Conservation (phyloP, 495 filamentous ascomycete species). For the Saxophila tyrrhenica region DNA sequence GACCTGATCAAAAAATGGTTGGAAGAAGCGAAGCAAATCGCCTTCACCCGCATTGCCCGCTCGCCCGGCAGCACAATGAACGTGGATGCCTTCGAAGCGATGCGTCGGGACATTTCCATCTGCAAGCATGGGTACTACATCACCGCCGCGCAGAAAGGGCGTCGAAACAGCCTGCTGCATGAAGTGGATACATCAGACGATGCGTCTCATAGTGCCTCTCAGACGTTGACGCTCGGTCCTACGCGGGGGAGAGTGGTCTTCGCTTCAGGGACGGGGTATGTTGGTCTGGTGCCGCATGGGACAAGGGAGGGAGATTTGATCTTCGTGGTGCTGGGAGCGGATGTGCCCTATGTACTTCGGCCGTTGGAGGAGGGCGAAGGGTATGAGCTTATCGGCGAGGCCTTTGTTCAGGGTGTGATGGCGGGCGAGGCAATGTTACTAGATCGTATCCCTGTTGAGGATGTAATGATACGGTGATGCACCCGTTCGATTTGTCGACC, state of each 20-base stretch:
- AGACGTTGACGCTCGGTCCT: conserved; percentile 13
- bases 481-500: not conserved
- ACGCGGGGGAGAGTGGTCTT: conserved; percentile 17
- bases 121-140: conserved; percentile 18
- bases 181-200: not conserved
- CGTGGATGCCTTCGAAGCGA: conserved; percentile 14
- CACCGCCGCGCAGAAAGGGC: not conserved
- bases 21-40: conserved; percentile 15
- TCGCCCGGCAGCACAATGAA: conserved; percentile 15
- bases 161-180: conserved; percentile 10
- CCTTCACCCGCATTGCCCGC: conserved; percentile 9
- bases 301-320: conserved; percentile 13
- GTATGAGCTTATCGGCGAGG: conserved; percentile 16
- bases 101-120: conserved; percentile 5
- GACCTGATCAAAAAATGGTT: conserved; percentile 8
- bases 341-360: conserved; percentile 14
- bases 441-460: not conserved
- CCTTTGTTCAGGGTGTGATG: conserved; percentile 17
- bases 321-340: conserved; percentile 12
- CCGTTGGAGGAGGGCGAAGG: not conserved
- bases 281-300: conserved; percentile 14
- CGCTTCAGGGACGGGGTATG: conserved; percentile 7
- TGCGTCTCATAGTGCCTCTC: conserved; percentile 2
- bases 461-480: conserved; percentile 1
- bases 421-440: conserved; percentile 11